Base-by-base conservation (phyloP, 2,329 filamentous ascomycete species). In the Aspergillus sp. region DNA sequence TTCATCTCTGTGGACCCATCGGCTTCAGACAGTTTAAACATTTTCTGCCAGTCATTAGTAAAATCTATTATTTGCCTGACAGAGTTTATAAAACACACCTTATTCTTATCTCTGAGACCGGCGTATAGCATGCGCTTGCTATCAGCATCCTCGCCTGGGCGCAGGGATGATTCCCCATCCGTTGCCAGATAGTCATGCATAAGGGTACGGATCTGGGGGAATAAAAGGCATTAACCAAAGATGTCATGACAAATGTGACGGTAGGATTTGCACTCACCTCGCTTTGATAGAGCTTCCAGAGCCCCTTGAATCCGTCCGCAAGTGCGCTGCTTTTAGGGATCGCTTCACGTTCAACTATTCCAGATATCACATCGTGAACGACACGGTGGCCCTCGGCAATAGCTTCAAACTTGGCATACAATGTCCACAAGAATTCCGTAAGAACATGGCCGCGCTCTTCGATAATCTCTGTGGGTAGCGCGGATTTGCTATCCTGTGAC, bases 271-370 rank as follows among this genome's bases (percentile, higher is more conserved):
- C 19, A 48, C 64, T 49, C 63, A 77, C 75, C 68, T 99, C 94
- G 71, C 95, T 97, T 67, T 99, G 94, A 65, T 96, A 93, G 7
- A 99, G 78, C 67, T 96, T 96, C 95, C 95, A 99, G 38, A 99
- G 76, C 73, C 97, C 94, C 65, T 93, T 94, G 73, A 99, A 99
- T 51, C 91, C 91, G 50, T 90, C 86, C 5, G 90, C 86, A 46
- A 97, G 79, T 1, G 83, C 80, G 76, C 76, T 87, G 77, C 70
- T 84, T 50, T 82, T 80, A 47, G 68, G 71, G 46, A 79, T 69
- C 71, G 88, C 88, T 66, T 97, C 92, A 46, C 95, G 85, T 56
- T 87, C 85, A 49, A 93, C 85, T 53, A 99, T 89, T 1, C 89
- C 89, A 57, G 87, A 87, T 65, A 96, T 87, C 44, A 95, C 88